Evolutionary conservation across 805 yeast genomes (phyloP).

Genomic region (Lipomyces mesembrius): DNA sequence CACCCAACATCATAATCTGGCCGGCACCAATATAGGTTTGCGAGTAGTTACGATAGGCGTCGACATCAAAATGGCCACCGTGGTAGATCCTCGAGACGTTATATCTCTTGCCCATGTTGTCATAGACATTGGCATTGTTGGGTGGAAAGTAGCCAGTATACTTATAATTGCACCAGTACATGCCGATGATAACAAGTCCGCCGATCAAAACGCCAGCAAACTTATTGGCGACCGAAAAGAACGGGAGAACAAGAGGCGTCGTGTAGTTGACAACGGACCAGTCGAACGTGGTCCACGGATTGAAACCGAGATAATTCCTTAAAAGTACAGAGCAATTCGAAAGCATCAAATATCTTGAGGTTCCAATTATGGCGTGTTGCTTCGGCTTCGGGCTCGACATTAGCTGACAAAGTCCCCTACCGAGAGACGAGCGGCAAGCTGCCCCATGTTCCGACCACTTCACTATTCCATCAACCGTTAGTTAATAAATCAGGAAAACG

Average conservation of each 20-base stretch:
- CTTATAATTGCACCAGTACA: conserved; percentile 57
- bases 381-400: too few species aligned
- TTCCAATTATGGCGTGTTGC: too few species aligned
- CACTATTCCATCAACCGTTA: too few species aligned
- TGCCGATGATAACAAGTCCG: conserved; percentile 57
- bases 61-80: conserved; percentile 51
- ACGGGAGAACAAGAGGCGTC: conserved; percentile 47
- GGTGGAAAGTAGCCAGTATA: conserved; percentile 49
- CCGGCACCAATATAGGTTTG: conserved; percentile 62
- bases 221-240: conserved; percentile 51
- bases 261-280: conserved; percentile 57
- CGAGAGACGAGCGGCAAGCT: too few species aligned
- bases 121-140: conserved; percentile 52
- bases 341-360: too few species aligned
- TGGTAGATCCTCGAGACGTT: conserved; percentile 55
- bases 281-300: conserved; percentile 67
- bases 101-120: conserved; percentile 45
- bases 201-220: conserved; percentile 51
- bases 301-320: conserved; percentile 28
- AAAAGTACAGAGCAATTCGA: too few species aligned
- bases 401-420: too few species aligned
- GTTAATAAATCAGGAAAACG: too few species aligned
- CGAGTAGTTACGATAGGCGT: conserved; percentile 60
- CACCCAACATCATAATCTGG: conserved; percentile 57
- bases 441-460: not conserved